Evolutionary conservation across 441 rosid species (phyloP).

Genomic region (Populus hybrid): DNA sequence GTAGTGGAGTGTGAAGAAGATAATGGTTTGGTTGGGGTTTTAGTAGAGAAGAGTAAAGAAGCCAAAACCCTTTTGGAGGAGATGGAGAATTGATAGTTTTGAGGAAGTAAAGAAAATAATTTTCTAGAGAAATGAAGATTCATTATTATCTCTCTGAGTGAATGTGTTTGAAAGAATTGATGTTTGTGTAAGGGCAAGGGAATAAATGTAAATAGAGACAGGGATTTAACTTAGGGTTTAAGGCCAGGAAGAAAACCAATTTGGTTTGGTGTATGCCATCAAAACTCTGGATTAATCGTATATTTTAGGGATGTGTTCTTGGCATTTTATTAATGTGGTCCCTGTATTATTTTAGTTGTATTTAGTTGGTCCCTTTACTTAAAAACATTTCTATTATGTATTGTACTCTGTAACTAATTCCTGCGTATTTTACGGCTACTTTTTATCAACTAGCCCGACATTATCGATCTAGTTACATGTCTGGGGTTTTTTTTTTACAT

Average conservation of each 20-base stretch:
- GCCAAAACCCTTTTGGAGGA: slow-evolving; percentile 4
- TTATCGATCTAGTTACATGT: too few species aligned
- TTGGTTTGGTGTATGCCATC: too few species aligned
- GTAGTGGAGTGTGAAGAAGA: not conserved
- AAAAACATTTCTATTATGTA: too few species aligned
- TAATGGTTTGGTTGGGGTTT: not conserved
- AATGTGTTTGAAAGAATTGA: not conserved
- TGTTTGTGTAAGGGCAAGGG: not conserved
- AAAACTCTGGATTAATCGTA: too few species aligned
- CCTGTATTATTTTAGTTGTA: too few species aligned
- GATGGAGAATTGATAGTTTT: not conserved
- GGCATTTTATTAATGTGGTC: too few species aligned
- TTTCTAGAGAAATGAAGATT: slow-evolving; percentile 5
- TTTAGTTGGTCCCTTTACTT: too few species aligned
- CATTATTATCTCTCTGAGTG: not conserved
- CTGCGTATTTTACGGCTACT: too few species aligned
- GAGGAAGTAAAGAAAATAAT: not conserved
- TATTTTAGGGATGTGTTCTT: too few species aligned
- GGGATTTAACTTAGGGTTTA: not conserved
- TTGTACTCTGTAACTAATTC: too few species aligned
- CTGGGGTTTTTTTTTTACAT: too few species aligned
- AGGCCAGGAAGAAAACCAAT: not conserved
- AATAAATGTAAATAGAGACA: not conserved
- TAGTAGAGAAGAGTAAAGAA: slow-evolving; percentile 15
- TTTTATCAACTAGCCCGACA: too few species aligned